Conservation (phyloP, 371 early-diverging fungal genomes). For the Spiromyces aspiralis region DNA sequence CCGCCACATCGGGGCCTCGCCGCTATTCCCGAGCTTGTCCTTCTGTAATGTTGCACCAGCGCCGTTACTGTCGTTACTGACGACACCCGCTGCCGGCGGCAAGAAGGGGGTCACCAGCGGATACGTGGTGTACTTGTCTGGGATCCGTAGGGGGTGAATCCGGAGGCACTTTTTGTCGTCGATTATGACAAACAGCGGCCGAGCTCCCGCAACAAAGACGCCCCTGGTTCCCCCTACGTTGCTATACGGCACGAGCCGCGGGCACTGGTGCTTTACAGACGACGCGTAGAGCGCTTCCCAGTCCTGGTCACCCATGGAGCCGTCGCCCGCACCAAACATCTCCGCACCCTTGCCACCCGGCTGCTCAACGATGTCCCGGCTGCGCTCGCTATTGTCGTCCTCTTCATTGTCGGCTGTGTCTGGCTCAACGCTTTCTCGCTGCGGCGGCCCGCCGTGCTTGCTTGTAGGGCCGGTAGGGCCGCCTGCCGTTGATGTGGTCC, state of each 20-base stretch:
- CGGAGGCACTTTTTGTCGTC: constrained; percentile 42
- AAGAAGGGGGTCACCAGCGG: too few species aligned
- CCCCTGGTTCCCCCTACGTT: constrained; percentile 62
- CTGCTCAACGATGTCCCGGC: constrained; percentile 9
- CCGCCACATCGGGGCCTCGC: neutral
- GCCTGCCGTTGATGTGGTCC: neutral
- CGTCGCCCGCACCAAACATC: constrained; percentile 3
- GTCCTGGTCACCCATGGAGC: neutral
- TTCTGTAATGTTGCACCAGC: constrained; percentile 7
- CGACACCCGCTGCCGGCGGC: constrained; percentile 2
- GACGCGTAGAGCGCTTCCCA: neutral
- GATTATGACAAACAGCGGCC: constrained; percentile 62
- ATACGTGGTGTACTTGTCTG: constrained; percentile 3
- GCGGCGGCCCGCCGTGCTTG: too few species aligned
- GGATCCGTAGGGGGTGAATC: constrained; percentile 57
- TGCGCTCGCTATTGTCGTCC: constrained; percentile 9
- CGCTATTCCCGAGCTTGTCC: neutral
- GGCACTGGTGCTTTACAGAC: constrained; percentile 1
- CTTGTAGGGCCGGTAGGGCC: neutral
- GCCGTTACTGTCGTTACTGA: constrained; percentile 4
- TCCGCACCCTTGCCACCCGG: constrained; percentile 13
- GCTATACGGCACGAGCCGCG: constrained; percentile 37
- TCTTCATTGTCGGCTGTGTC: constrained; percentile 1
- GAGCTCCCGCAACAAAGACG: constrained; percentile 67
- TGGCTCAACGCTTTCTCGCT: neutral